A percentile compares a stretch with the other conserved stretches of the same genome.
Conservation (phyloP, 2,329 filamentous ascomycete genomes). For the Ramichloridium luteum region DNA sequence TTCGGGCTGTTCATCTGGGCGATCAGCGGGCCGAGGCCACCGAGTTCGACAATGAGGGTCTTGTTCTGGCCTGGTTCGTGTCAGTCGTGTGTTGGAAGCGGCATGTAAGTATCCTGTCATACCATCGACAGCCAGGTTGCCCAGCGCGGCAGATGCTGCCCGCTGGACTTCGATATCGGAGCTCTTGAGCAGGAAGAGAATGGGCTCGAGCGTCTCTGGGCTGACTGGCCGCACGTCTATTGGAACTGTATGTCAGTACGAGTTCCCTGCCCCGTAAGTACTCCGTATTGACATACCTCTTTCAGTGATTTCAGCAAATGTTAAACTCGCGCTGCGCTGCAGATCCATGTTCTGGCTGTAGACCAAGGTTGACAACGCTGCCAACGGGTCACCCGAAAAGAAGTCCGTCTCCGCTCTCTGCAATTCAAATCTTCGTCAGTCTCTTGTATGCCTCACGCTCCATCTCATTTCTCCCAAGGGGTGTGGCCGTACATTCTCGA, state of each 20-base stretch:
- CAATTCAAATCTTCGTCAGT: too few relatives aligned
- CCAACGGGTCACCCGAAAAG: constrained; percentile 89
- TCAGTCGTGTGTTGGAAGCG: constrained; percentile 77
- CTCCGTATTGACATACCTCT: constrained; percentile 60
- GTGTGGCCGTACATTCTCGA: constrained; percentile 70
- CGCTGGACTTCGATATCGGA: constrained; percentile 94
- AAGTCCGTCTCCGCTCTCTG: constrained; percentile 96
- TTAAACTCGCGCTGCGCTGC: constrained; percentile 91
- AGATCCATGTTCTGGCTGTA: constrained; percentile 98
- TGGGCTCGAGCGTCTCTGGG: constrained; percentile 86
- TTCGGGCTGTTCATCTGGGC: constrained; percentile 97
- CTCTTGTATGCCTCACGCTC: too few relatives aligned
- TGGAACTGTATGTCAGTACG: constrained; percentile 7
- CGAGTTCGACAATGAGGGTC: constrained; percentile 84
- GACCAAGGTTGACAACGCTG: constrained; percentile 86
- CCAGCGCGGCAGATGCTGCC: constrained; percentile 87
- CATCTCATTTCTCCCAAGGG: too few relatives aligned
- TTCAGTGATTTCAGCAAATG: constrained; percentile 97
- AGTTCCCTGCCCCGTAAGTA: too few relatives aligned
- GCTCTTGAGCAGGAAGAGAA: constrained; percentile 87
- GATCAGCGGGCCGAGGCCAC: constrained; percentile 81
- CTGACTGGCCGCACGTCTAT: constrained; percentile 94
- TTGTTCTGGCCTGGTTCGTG: constrained; percentile 78
- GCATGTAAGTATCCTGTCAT: constrained; percentile 63
- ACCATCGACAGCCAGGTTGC: constrained; percentile 97